Conservation (phyloP, 148 eudicot genomes). For the Nepenthes gracilis region DNA sequence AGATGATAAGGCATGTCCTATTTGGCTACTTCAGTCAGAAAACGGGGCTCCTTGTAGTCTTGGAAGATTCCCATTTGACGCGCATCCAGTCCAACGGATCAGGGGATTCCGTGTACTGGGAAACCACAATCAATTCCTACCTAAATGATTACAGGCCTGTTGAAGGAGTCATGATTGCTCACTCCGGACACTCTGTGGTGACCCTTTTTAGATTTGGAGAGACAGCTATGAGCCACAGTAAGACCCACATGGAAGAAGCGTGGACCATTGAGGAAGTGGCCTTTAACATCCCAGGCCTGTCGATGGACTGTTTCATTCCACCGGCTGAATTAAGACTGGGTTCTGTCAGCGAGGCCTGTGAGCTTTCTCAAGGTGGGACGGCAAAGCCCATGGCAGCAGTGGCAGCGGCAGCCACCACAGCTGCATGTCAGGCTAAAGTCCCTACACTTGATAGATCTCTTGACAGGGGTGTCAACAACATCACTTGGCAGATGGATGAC, state of each 20-base stretch:
- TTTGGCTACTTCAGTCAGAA: constrained; percentile 59
- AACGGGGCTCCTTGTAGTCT: constrained; percentile 48
- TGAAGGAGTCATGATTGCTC: constrained; percentile 93
- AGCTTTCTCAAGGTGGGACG: constrained; percentile 49
- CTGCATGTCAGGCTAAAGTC: constrained; percentile 63
- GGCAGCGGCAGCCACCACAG: constrained; percentile 30
- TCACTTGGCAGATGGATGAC: constrained; percentile 53
- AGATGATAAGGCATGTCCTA: constrained; percentile 49
- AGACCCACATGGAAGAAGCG: constrained; percentile 67
- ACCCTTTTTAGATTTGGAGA: constrained; percentile 94
- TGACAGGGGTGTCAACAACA: constrained; percentile 27
- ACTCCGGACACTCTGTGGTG: constrained; percentile 84
- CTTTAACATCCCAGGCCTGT: constrained; percentile 70
- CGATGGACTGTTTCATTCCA: constrained; percentile 85
- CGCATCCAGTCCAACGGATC: constrained; percentile 71
- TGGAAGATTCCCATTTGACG: constrained; percentile 66
- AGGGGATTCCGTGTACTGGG: constrained; percentile 97
- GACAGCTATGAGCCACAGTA: constrained; percentile 71
- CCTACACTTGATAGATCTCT: constrained; percentile 40
- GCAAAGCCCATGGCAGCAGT: constrained; percentile 39
- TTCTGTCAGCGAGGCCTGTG: constrained; percentile 44
- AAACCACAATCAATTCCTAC: constrained; percentile 74
- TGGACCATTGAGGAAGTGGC: constrained; percentile 84
- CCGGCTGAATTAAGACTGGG: constrained; percentile 71
- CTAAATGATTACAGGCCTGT: constrained; percentile 75